Conservation (phyloP, 495 filamentous ascomycete genomes). For the Podospora pseudocomata region DNA sequence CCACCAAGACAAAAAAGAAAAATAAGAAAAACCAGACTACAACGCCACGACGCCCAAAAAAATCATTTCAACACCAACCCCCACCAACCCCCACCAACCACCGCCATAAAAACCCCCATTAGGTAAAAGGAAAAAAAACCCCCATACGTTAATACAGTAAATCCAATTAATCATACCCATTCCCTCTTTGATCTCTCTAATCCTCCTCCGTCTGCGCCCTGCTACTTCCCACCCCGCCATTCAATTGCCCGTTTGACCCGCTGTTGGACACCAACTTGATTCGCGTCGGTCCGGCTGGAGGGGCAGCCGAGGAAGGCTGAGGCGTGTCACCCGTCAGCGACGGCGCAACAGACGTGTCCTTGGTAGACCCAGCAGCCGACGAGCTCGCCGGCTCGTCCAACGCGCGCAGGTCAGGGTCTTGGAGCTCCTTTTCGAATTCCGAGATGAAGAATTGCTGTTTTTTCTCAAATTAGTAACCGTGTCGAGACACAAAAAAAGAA, state of each 20-base stretch:
- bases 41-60: background rate
- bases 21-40: no score
- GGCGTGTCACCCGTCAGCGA: conserved; percentile 70
- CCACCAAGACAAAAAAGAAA: no score
- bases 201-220: conserved; percentile 47
- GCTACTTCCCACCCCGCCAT: conserved; percentile 33
- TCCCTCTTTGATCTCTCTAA: conserved; percentile 13
- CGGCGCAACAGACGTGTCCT: conserved; percentile 63
- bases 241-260: conserved; percentile 41
- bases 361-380: conserved; percentile 32
- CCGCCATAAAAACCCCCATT: background rate
- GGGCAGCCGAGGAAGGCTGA: conserved; percentile 38
- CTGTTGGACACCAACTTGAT: conserved; percentile 55
- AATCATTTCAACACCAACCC: background rate
- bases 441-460: conserved; percentile 61
- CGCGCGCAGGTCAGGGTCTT: conserved; percentile 66
- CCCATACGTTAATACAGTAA: background rate
- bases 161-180: background rate
- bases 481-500: background rate
- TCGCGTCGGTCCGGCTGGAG: conserved; percentile 42
- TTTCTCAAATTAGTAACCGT: conserved; percentile 30
- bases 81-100: background rate
- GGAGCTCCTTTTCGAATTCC: conserved; percentile 68
- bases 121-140: background rate
- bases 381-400: conserved; percentile 50